These are phyloP conservation scores for Eragrostis tef DNA, from an alignment of 202 grass and related monocot genomes.

Conservation along the genomic window DNA sequence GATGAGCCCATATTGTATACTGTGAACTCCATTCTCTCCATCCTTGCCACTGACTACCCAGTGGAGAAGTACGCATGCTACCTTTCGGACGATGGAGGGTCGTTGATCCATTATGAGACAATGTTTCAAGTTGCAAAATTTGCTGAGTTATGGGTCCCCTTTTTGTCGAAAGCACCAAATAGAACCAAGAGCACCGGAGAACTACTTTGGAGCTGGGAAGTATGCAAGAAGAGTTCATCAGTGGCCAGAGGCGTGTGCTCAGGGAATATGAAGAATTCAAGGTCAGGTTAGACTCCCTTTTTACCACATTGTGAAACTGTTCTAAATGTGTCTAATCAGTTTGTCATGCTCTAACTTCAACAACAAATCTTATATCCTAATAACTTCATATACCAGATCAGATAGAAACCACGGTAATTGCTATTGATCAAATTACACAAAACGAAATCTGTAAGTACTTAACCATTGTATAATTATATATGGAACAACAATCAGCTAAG, in stretches of 20 bases:
- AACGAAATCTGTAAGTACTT: too few species aligned
- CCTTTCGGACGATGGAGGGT: constrained; percentile 82
- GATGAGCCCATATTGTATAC: constrained; percentile 79
- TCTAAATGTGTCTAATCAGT: too few species aligned
- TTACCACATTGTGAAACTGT: constrained; percentile 37
- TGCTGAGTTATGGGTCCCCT: constrained; percentile 68
- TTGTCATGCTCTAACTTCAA: too few species aligned
- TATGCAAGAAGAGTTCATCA: constrained; percentile 55
- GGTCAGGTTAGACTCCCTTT: constrained; percentile 65
- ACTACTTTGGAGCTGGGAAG: constrained; percentile 61
- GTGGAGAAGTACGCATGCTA: constrained; percentile 80
- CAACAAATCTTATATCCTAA: too few species aligned
- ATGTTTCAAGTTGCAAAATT: constrained; percentile 76
- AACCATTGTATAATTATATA: too few species aligned
- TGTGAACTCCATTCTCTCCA: constrained; percentile 81
- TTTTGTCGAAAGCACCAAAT: constrained; percentile 78
- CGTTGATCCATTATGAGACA: constrained; percentile 72
- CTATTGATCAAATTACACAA: too few species aligned
- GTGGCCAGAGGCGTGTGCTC: constrained; percentile 65
- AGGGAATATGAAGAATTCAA: constrained; percentile 90
- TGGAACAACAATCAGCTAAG: too few species aligned
- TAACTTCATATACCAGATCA: too few species aligned
- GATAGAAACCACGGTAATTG: too few species aligned
- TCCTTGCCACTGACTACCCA: constrained; percentile 86
- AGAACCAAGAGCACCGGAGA: constrained; percentile 74